phyloP scores from a whole-genome alignment of 1,139 yeast species.

The Lodderomyces margitis region DNA sequence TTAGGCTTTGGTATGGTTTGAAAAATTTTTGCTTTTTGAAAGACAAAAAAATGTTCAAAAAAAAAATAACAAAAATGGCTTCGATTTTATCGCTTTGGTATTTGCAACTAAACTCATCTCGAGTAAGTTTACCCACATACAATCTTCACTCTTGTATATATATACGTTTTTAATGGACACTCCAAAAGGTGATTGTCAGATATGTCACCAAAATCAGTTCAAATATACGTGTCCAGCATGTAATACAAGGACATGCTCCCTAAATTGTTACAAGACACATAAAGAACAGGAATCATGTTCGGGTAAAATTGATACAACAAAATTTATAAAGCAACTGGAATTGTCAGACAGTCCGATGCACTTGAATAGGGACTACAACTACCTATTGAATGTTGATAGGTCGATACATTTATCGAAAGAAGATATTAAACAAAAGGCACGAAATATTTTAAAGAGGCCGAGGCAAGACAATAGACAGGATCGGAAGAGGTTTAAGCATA shows the following conservation, averaged over 20 bases:
- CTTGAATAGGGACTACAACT: slow-evolving; percentile 83
- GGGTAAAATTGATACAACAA: slow-evolving; percentile 64
- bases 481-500: slow-evolving; percentile 14
- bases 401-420: slow-evolving; percentile 49
- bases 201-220: slow-evolving; percentile 45
- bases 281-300: slow-evolving; percentile 61
- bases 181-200: slow-evolving; percentile 33
- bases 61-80: neutral
- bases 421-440: slow-evolving; percentile 42
- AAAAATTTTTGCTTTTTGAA: neutral
- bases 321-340: slow-evolving; percentile 50
- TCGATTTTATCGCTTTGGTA: neutral
- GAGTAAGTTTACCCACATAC: no score
- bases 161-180: slow-evolving; percentile 9
- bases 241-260: slow-evolving; percentile 60
- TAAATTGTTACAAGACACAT: slow-evolving; percentile 70
- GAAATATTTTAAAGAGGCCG: slow-evolving; percentile 31
- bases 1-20: neutral
- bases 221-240: slow-evolving; percentile 92
- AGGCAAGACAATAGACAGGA: slow-evolving; percentile 18
- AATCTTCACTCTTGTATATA: no score
- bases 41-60: neutral
- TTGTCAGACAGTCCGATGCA: slow-evolving; percentile 31
- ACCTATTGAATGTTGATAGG: slow-evolving; percentile 62
- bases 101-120: slow-evolving; percentile 2